Percentiles rank a stretch among this genome's conserved stretches.
These are phyloP conservation scores for Neonectria faginata DNA, from an alignment of 2,329 filamentous ascomycete species.

Conservation along the genomic window DNA sequence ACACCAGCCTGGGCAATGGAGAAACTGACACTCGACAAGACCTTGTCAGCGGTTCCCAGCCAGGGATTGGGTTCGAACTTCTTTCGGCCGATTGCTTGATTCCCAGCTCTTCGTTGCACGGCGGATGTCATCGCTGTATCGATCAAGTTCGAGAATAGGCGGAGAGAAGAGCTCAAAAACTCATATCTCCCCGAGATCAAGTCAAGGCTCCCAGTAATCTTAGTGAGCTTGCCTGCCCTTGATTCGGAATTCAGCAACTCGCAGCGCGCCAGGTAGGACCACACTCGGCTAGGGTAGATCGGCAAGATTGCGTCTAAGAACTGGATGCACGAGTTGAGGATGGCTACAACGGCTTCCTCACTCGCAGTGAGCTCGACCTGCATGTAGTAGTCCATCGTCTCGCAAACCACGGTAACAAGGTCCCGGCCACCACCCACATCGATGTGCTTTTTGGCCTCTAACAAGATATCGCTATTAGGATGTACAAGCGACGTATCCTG, in stretches of 20 bases:
- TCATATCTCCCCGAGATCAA: slow-evolving; percentile 80
- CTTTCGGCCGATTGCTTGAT: slow-evolving; percentile 61
- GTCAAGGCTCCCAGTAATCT: slow-evolving; percentile 85
- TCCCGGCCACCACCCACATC: slow-evolving; percentile 69
- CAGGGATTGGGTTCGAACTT: slow-evolving; percentile 65
- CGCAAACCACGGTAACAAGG: slow-evolving; percentile 83
- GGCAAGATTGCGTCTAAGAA: slow-evolving; percentile 81
- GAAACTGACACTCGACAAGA: slow-evolving; percentile 76
- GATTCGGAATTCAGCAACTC: slow-evolving; percentile 82
- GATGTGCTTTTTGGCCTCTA: slow-evolving; percentile 66
- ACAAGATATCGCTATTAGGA: slow-evolving; percentile 60
- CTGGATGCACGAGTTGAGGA: slow-evolving; percentile 78
- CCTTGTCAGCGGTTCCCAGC: slow-evolving; percentile 81
- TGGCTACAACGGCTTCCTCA: slow-evolving; percentile 74
- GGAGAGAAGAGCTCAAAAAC: slow-evolving; percentile 79
- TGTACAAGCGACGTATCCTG: slow-evolving; percentile 49
- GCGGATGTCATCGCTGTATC: slow-evolving; percentile 79
- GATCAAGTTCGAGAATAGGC: slow-evolving; percentile 79
- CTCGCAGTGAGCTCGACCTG: slow-evolving; percentile 68
- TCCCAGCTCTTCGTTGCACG: slow-evolving; percentile 71
- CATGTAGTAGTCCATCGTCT: slow-evolving; percentile 81
- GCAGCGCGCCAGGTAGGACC: slow-evolving; percentile 89
- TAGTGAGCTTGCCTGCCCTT: slow-evolving; percentile 79
- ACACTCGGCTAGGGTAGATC: slow-evolving; percentile 85
- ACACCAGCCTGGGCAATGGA: slow-evolving; percentile 81